Conservation (phyloP, 2,329 filamentous ascomycete species). For the Torrubiellomyces zombiae region DNA sequence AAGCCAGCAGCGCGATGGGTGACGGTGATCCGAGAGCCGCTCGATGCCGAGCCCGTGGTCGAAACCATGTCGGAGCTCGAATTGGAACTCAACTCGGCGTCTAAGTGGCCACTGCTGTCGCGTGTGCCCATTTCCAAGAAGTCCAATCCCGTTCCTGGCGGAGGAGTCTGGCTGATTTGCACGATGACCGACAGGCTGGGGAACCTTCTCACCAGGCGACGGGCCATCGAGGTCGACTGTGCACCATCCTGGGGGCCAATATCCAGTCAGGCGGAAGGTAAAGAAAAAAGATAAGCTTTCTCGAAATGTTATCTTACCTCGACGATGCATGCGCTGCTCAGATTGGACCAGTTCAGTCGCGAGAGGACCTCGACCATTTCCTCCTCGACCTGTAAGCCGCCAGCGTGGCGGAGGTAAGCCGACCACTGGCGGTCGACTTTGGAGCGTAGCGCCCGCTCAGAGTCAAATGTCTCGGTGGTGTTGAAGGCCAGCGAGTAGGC, state of each 20-base stretch:
- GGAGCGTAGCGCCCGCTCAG: not conserved
- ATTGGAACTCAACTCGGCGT: too few relatives aligned
- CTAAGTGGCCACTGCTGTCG: too few relatives aligned
- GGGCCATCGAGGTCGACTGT: conserved; percentile 1
- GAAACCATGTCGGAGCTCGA: too few relatives aligned
- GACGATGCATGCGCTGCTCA: not conserved
- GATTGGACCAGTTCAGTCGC: conserved; percentile 1
- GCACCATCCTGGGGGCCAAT: not conserved
- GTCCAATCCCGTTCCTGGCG: too few relatives aligned
- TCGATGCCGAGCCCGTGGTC: not conserved
- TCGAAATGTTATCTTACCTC: conserved; percentile 1
- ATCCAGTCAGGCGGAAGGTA: not conserved
- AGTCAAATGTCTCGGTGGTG: not conserved
- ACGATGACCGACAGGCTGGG: not conserved
- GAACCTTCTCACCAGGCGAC: conserved; percentile 1
- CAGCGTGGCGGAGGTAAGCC: conserved; percentile 2
- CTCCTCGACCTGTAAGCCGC: not conserved
- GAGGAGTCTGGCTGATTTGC: not conserved
- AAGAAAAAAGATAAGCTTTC: too few relatives aligned
- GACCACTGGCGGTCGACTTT: conserved; percentile 2
- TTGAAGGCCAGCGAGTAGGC: conserved; percentile 1
- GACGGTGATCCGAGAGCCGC: not conserved
- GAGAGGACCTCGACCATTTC: conserved; percentile 1
- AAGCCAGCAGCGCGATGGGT: not conserved
- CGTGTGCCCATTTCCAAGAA: too few relatives aligned